Evolutionary conservation across 768 basidiomycete genomes (phyloP).

Genomic region (Leccinum sublutescens): DNA sequence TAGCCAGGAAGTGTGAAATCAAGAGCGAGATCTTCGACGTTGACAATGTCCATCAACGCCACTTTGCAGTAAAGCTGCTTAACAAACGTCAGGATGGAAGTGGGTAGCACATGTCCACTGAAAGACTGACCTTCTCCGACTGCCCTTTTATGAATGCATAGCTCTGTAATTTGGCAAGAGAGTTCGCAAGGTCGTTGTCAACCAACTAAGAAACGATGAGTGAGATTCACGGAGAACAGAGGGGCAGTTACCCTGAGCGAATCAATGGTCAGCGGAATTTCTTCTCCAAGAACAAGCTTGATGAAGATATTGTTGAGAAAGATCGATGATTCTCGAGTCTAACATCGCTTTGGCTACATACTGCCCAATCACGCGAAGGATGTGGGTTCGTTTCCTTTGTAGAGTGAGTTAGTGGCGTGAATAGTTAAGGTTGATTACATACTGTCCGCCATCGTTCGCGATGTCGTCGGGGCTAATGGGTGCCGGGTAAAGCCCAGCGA

Average conservation of each 20-base stretch:
- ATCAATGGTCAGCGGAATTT: conserved; percentile 80
- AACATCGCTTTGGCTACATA: conserved; percentile 97
- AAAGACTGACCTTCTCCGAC: conserved; percentile 52
- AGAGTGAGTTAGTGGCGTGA: conserved; percentile 1
- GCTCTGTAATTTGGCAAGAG: conserved; percentile 73
- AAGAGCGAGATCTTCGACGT: conserved; percentile 83
- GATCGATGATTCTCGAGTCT: conserved; percentile 95
- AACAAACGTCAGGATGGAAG: conserved; percentile 1
- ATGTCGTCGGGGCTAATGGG: conserved; percentile 73
- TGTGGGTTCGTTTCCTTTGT: conserved; percentile 74
- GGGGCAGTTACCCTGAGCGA: conserved; percentile 67
- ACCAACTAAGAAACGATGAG: conserved; percentile 55
- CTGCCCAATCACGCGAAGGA: conserved; percentile 89
- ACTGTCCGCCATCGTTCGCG: conserved; percentile 73
- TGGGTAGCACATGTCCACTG: neutral
- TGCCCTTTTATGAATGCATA: conserved; percentile 52
- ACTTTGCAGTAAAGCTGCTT: conserved; percentile 54
- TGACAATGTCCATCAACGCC: conserved; percentile 57
- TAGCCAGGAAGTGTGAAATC: conserved; percentile 98
- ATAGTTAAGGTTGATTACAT: conserved; percentile 29
- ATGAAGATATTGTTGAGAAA: conserved; percentile 97
- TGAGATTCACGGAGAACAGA: neutral
- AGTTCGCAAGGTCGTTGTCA: conserved; percentile 82
- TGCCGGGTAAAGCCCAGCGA: conserved; percentile 83
- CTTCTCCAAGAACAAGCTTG: conserved; percentile 83